Base-by-base conservation (phyloP, 2,329 filamentous ascomycete species). In the Aspergillus brasiliensis region DNA sequence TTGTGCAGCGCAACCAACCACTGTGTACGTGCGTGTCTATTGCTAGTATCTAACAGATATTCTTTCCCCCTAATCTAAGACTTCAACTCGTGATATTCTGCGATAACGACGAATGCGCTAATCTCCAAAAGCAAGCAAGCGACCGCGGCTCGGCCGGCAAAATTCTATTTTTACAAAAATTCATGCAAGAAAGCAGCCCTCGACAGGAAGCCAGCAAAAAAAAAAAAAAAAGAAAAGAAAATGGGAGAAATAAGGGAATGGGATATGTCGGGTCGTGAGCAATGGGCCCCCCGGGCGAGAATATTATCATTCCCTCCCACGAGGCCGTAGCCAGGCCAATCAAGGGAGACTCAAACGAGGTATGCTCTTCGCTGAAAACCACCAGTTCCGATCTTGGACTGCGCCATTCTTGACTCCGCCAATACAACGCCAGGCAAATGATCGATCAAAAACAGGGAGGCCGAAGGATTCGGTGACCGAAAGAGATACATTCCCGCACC, bases 151-250 rank as follows among this genome's bases (percentile, higher is more conserved):
- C 31, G 66, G 69, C 61, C 66, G 62, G 60, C 17, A 66, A 34
- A 72, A 72, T 67, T 75, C 72, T 75, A 75, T 73, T 74, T 74
- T 74, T 75, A 75, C 73, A 73, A 61, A 72, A 44, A 5, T 34
- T 74, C 70, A 44, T 55, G 40, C 58, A 58, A 48, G 59, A 53
- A 34, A 57, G 54, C 60, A 42, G 59, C 62, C 31, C 61, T 65
- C 60, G 42, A 54, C 59, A 56, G 37, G 57, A 51, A 55, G 46
- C 27, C 31, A 59, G 49, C 56, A 34, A 57, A 58, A 42, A 58
- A 49, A 48, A 51, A 61, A 65, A 11, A 38, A 53, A 34, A 57
- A 58, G 38, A 58, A 49, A 48, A 51, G 62, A 65, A 11, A 38
- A 53, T 55, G 56, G 56, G 55, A 28, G 62, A 63, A 55, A 62